Base-by-base conservation (phyloP, 805 yeast species). In the Candida montana region DNA sequence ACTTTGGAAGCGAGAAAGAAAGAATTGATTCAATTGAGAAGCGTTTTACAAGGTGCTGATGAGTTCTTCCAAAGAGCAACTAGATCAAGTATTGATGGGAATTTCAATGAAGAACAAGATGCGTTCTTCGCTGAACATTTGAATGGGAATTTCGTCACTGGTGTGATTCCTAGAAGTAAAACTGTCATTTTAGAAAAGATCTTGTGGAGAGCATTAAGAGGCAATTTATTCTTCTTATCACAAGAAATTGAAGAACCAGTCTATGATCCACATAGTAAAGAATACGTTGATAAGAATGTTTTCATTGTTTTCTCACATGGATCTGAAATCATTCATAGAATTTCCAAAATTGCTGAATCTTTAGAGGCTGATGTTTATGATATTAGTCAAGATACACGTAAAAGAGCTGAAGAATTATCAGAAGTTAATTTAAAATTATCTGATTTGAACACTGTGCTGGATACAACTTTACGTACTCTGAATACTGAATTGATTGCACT, bases 261-360 rank as follows among this genome's bases (percentile, higher is more conserved):
- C 43, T 81, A 75, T 57, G 95, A 88, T 53, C 65, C 77, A 40
- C 74, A 77, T 58, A 51, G 81, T 21, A 75, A 76, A 47, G 67
- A 70, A 21, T 67, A 62, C 38, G 75, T 83, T 15, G 80, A 76
- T 51, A 90, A 91, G 63, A 84, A 81, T 59, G 81, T 88, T 35
- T 90, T 93, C 56, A 78, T 95, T 49, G 81, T 91, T 33, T 90
- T 91, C 54, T 84, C 97, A 16, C 98, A 95, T 63, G 99, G 99
- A 57, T 65, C 75, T 29, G 69, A 82, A 50, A 74, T 93, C 44
- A 63, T 83, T 41, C 69, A 75, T 48, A 79, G 95, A 63, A 83
- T 91, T 45, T 77, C 73, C 55, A 83, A 83, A 60, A 87, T 95
- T 47, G 80, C 95, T 46, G 96, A 89, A 60, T 87, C 98, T 1